Evolutionary conservation across 495 filamentous ascomycete species (phyloP).

Genomic region (Penicillium goetzii): DNA sequence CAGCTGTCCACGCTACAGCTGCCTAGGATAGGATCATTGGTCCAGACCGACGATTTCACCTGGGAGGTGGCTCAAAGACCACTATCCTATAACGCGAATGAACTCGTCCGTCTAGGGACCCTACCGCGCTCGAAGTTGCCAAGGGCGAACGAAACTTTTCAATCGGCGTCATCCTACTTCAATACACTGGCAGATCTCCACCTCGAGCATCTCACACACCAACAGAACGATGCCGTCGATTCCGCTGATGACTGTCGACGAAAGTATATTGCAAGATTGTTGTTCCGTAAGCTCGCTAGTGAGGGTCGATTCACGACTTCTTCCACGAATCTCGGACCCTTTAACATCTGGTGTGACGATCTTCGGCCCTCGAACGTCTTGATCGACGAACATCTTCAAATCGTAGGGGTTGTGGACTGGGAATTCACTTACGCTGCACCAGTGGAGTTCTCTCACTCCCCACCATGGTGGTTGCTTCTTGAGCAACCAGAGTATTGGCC

Average conservation of each 20-base stretch:
- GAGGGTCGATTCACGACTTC: slow-evolving; percentile 5
- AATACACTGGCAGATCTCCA: slow-evolving; percentile 46
- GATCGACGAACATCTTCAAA: slow-evolving; percentile 14
- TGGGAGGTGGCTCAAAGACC: slow-evolving; percentile 29
- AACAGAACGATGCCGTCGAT: slow-evolving; percentile 43
- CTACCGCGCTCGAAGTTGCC: slow-evolving; percentile 38
- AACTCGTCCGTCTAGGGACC: slow-evolving; percentile 33
- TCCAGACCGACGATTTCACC: slow-evolving; percentile 26
- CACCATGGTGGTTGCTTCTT: slow-evolving; percentile 50
- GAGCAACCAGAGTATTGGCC: slow-evolving; percentile 38
- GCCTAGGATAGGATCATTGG: slow-evolving; percentile 43
- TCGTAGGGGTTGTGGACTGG: slow-evolving; percentile 39
- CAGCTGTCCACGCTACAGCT: slow-evolving; percentile 36
- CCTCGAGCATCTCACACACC: slow-evolving; percentile 43
- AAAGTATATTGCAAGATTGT: slow-evolving; percentile 11
- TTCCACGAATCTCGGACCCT: slow-evolving; percentile 19
- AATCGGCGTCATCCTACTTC: slow-evolving; percentile 41
- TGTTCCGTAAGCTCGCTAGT: slow-evolving; percentile 20
- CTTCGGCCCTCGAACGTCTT: slow-evolving; percentile 30
- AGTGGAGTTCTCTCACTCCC: slow-evolving; percentile 40
- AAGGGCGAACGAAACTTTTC: slow-evolving; percentile 39
- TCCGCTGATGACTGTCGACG: slow-evolving; percentile 20
- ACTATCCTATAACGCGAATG: slow-evolving; percentile 35
- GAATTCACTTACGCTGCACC: slow-evolving; percentile 47
- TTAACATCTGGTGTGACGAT: slow-evolving; percentile 31